Evolutionary conservation across 768 basidiomycete genomes (phyloP).

Genomic region (Suillus ampliporus): DNA sequence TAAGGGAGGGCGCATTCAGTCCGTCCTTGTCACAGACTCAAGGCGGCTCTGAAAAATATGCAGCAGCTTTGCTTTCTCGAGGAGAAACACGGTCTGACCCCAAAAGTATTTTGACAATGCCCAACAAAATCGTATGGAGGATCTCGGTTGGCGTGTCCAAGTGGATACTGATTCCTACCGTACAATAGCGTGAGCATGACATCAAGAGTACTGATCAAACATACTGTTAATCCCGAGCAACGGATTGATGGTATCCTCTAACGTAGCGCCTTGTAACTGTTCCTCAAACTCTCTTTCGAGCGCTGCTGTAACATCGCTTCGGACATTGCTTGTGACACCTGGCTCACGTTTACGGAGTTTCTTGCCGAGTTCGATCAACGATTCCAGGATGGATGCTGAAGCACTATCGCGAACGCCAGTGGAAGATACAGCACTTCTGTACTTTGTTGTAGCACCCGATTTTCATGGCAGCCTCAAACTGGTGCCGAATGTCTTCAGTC

Average conservation of each 20-base stretch:
- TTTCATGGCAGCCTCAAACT: constrained; percentile 6
- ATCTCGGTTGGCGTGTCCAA: constrained; percentile 37
- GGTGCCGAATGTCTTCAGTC: constrained; percentile 19
- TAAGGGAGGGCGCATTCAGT: constrained; percentile 29
- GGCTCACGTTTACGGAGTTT: constrained; percentile 2
- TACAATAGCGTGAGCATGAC: not conserved
- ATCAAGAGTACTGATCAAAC: constrained; percentile 14
- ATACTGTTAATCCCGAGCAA: constrained; percentile 12
- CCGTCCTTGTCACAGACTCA: constrained; percentile 23
- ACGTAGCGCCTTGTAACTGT: not conserved
- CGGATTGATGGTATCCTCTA: constrained; percentile 9
- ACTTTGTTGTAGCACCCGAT: not conserved
- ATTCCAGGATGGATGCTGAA: constrained; percentile 2
- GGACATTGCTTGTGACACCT: not conserved
- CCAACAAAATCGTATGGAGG: constrained; percentile 37
- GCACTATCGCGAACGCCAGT: constrained; percentile 9
- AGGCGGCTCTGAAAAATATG: constrained; percentile 27
- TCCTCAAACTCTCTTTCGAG: constrained; percentile 11
- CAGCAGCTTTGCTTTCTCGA: constrained; percentile 27
- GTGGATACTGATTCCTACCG: constrained; percentile 36
- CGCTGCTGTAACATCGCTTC: not conserved
- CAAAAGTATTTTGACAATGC: constrained; percentile 40
- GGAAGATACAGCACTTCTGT: not conserved
- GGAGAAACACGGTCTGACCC: constrained; percentile 18
- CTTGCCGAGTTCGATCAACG: constrained; percentile 13